Percentiles rank a stretch among this genome's conserved stretches.
Conservation (phyloP, 2,329 filamentous ascomycete genomes). For the Ceratocystis colombiana region DNA sequence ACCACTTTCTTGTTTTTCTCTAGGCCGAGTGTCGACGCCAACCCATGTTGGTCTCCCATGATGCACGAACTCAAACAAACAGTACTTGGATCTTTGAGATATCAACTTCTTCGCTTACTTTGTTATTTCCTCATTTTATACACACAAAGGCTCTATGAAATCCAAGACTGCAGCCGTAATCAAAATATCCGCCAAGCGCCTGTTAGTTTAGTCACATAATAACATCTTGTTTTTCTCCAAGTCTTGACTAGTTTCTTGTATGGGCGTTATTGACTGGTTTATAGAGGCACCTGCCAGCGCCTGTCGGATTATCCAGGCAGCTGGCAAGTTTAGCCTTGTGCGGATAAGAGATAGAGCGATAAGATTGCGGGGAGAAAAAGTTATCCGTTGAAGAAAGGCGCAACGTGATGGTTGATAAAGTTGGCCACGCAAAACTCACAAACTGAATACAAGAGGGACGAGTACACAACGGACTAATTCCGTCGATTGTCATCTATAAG, state of each 20-base stretch:
- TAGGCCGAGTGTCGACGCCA: too few relatives aligned
- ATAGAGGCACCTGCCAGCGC: not conserved
- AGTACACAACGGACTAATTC: too few relatives aligned
- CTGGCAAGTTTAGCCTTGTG: not conserved
- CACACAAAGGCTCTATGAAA: not conserved
- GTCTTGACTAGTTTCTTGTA: too few relatives aligned
- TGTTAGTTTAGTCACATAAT: too few relatives aligned
- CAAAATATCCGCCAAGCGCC: too few relatives aligned
- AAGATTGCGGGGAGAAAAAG: slow-evolving; percentile 16
- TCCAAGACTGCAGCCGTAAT: too few relatives aligned
- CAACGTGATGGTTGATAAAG: not conserved
- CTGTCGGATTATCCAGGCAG: not conserved
- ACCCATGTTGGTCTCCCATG: too few relatives aligned
- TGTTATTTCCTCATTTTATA: not conserved
- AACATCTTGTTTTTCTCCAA: too few relatives aligned
- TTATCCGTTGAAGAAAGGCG: not conserved
- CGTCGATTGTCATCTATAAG: too few relatives aligned
- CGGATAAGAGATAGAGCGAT: slow-evolving; percentile 16
- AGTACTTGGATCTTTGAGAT: not conserved
- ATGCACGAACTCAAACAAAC: too few relatives aligned
- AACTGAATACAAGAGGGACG: not conserved
- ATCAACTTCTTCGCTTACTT: not conserved
- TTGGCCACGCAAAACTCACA: not conserved
- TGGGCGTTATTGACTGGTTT: not conserved
- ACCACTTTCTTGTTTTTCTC: not conserved